phyloP scores from a whole-genome alignment of 2,329 filamentous ascomycete species.

The Berkeleyomyces basicola region DNA sequence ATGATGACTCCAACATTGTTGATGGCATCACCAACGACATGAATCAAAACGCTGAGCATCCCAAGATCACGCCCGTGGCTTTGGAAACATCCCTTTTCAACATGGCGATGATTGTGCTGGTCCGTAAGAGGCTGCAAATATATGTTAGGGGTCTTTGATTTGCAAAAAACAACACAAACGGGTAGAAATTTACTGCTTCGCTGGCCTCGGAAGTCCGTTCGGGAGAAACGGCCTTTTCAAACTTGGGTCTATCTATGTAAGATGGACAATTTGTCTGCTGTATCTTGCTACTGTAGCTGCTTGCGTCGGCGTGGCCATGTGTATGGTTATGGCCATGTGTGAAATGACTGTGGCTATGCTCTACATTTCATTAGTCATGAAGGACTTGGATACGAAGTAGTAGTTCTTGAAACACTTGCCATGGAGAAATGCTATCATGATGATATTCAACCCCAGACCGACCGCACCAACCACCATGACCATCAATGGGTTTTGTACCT shows the following conservation, averaged over 20 bases:
- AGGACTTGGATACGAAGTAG: neutral
- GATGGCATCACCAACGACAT: constrained; percentile 55
- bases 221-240: neutral
- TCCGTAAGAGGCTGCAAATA: constrained; percentile 5
- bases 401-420: constrained; percentile 25
- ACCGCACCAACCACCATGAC: constrained; percentile 54
- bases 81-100: constrained; percentile 17
- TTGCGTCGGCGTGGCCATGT: constrained; percentile 16
- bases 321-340: constrained; percentile 18
- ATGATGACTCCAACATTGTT: constrained; percentile 65
- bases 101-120: constrained; percentile 36
- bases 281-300: neutral
- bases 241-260: neutral
- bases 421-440: constrained; percentile 50
- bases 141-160: neutral
- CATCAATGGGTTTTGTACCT: constrained; percentile 45
- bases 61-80: constrained; percentile 42
- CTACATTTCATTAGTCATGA: neutral
- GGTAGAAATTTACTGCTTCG: neutral
- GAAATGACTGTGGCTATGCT: constrained; percentile 21
- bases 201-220: neutral
- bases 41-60: constrained; percentile 52
- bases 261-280: neutral
- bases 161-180: constrained; percentile 14
- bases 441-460: constrained; percentile 49